Base-by-base conservation (phyloP, 768 basidiomycete species). In the Kwoniella sp. region DNA sequence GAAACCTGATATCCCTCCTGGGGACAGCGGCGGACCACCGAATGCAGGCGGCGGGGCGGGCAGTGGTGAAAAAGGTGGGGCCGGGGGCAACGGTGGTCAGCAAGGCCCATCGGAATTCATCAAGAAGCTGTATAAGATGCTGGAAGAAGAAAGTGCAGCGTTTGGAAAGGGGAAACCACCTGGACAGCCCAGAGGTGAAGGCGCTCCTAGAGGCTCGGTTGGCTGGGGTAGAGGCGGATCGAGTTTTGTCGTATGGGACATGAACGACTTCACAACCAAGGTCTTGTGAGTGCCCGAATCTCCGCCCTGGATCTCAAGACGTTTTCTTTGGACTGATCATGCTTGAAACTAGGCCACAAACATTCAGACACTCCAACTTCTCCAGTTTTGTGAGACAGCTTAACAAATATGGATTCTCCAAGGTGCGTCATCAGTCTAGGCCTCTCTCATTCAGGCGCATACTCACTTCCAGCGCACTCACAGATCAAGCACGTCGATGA, bases 361-460 rank as follows among this genome's bases (percentile, higher is more conserved):
- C 74, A 2, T 79, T 79, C 62, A 62, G 78, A 13, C 78, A 79
- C 67, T 77, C 73, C 49, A 80, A 95, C 88, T 95, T 96, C 79
- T 91, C 90, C 13, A 91, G 90, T 74, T 95, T 96, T 78, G 91
- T 94, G 58, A 87, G 93, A 68, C 92, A 95, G 77, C 85, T 94
- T 68, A 94, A 95, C 84, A 94, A 94, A 90, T 95, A 93, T 74
- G 92, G 91, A 26, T 95, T 94, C 80, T 91, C 92, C 82, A 94
- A 94, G 65, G 73, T 74, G 37, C n/a, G 69, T 57, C n/a, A n/a
- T 51, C 19, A 26, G 13, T 40, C 22, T 19, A 29, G 8, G 19
- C 25, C 25, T 17, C 19, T 37, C 8, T 7, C 19, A 7, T 19
- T n/a, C n/a, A n/a, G n/a, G n/a, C n/a, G n/a, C n/a, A n/a, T n/a